Base-by-base conservation (phyloP, 805 yeast genomes). In the Myxozyma geophila region DNA sequence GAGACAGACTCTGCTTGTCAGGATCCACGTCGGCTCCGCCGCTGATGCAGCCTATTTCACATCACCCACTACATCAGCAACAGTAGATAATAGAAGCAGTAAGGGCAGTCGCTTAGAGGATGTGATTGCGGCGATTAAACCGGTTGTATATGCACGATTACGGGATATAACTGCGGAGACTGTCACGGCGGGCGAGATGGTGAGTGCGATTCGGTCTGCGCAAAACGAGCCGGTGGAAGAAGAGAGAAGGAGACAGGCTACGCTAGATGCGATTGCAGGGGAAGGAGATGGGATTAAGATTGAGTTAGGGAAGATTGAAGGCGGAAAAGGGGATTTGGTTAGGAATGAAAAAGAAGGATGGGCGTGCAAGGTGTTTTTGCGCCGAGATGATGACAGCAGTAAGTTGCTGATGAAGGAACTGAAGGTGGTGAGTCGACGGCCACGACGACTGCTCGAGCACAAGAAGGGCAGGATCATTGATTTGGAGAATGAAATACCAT, bases 291-390 rank as follows among this genome's bases (percentile, higher is more conserved):
- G 52, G 7, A 51, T 44, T 4, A 47, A 33, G 37, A n/a, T n/a
- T 23, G 50, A 54, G 40, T 7, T 43, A 9, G 58, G 58, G 19
- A 46, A 15, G 43, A 40, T 46, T 4, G 60, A 40, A 23, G 53
- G 44, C 21, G 54, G 54, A 21, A 37, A 37, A 19, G 60, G 54
- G 12, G 60, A 56, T 19, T 19, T 33, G 21, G 41, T 56, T 10
- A 37, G 40, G 37, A 37, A 56, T 40, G 40, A 21, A 10, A 17
- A 23, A 7, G 54, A 56, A 6, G 53, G 52, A n/a, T 56, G 60
- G 60, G 54, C 39, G 23, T 56, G 60, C 21, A 37, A 17, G 46
- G n/a, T 56, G 48, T 56, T 56, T 56, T 15, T 56, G 21, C 28
- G 53, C 17, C 37, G 48, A 2, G 53, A 46, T 37, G 43, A 19